Evolutionary conservation across 768 basidiomycete genomes (phyloP).

Genomic region (Gloeopeniophorella convolvens): DNA sequence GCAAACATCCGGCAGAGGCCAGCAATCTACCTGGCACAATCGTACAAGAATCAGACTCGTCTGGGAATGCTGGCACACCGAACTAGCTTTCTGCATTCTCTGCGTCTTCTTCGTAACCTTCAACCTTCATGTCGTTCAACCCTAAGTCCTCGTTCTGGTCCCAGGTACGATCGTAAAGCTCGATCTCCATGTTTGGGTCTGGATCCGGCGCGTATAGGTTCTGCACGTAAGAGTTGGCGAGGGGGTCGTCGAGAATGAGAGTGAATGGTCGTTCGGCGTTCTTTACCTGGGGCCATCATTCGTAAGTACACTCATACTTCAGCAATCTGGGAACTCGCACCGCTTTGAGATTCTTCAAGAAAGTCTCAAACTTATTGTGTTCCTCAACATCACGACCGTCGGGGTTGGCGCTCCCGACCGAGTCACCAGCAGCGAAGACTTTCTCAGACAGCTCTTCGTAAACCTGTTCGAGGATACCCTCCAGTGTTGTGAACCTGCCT

Average conservation of each 20-base stretch:
- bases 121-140: slow-evolving; percentile 83
- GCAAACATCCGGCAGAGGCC: too few species aligned
- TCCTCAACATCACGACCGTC: slow-evolving; percentile 10
- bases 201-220: slow-evolving; percentile 96
- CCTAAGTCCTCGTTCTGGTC: slow-evolving; percentile 95
- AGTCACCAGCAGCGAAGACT: slow-evolving; percentile 71
- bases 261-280: slow-evolving; percentile 78
- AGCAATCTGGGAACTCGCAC: slow-evolving; percentile 34
- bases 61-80: background rate
- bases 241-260: slow-evolving; percentile 88
- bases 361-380: slow-evolving; percentile 59
- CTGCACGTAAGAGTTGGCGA: slow-evolving; percentile 93
- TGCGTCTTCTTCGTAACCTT: slow-evolving; percentile 51
- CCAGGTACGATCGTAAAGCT: slow-evolving; percentile 75
- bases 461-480: slow-evolving; percentile 90
- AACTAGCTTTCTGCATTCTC: slow-evolving; percentile 7
- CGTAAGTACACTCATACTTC: background rate
- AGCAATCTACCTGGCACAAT: too few species aligned
- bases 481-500: slow-evolving; percentile 94
- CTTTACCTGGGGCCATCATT: slow-evolving; percentile 52
- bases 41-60: too few species aligned
- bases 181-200: slow-evolving; percentile 87
- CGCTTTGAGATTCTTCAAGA: slow-evolving; percentile 71
- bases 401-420: slow-evolving; percentile 37
- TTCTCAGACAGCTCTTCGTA: slow-evolving; percentile 94